phyloP scores from a whole-genome alignment of 1,284 basidiomycete genomes.

The Agroathelia rolfsii region DNA sequence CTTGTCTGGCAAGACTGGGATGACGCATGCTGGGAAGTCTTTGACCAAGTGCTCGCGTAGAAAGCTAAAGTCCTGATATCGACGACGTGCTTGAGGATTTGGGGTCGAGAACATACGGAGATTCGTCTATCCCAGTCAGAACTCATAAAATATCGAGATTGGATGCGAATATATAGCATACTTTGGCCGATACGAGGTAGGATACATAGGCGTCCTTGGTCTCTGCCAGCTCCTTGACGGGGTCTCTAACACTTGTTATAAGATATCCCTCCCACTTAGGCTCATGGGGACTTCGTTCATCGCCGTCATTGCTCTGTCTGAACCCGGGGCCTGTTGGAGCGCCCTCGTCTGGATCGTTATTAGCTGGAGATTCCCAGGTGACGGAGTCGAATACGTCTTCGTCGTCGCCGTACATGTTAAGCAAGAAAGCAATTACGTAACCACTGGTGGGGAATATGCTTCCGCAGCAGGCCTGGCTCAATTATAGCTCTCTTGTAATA shows the following conservation, averaged over 20 bases:
- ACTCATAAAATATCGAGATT: constrained; percentile 4
- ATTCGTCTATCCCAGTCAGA: constrained; percentile 50
- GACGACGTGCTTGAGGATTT: constrained; percentile 68
- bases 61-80: constrained; percentile 98
- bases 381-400: constrained; percentile 82
- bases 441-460: neutral
- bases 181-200: constrained; percentile 86
- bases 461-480: neutral
- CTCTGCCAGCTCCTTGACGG: constrained; percentile 90
- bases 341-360: constrained; percentile 27
- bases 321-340: constrained; percentile 57
- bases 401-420: constrained; percentile 63
- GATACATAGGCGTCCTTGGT: constrained; percentile 96
- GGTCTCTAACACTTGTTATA: constrained; percentile 80
- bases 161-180: constrained; percentile 27
- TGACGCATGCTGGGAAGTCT: constrained; percentile 94
- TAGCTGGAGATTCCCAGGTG: constrained; percentile 71
- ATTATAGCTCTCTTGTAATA: too few species aligned
- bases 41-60: constrained; percentile 80
- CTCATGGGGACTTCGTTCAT: constrained; percentile 56
- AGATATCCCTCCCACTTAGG: constrained; percentile 89
- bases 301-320: constrained; percentile 62
- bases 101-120: constrained; percentile 69
- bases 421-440: neutral
- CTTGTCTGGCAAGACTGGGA: constrained; percentile 94